Conservation (phyloP, 495 filamentous ascomycete genomes). For the Aspergillus wentii region DNA sequence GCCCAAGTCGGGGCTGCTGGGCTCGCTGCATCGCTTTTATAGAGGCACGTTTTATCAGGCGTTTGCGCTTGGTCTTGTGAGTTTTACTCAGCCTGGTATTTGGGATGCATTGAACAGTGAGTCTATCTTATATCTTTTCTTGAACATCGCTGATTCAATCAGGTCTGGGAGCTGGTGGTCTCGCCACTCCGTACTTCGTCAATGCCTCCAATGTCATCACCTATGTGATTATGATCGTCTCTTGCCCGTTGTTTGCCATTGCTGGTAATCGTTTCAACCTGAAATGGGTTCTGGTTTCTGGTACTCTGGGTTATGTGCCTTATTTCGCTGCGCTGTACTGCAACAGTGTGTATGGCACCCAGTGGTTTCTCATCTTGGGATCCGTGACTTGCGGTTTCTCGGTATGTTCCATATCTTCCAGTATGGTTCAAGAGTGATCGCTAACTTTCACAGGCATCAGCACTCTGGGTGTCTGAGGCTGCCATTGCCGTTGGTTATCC, state of each 20-base stretch:
- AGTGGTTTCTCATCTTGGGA: slow-evolving; percentile 54
- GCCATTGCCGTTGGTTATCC: slow-evolving; percentile 55
- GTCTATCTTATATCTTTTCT: no score
- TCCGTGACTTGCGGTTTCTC: slow-evolving; percentile 50
- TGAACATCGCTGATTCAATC: not conserved
- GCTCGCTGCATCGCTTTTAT: slow-evolving; percentile 29
- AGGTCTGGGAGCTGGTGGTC: slow-evolving; percentile 51
- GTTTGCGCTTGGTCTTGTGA: slow-evolving; percentile 49
- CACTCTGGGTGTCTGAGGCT: slow-evolving; percentile 55
- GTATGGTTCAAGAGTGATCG: no score
- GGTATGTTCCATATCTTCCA: slow-evolving; percentile 2
- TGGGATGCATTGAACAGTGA: slow-evolving; percentile 54
- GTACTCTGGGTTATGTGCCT: slow-evolving; percentile 51
- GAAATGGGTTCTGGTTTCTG: slow-evolving; percentile 48
- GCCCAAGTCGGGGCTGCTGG: slow-evolving; percentile 1
- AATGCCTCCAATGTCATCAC: slow-evolving; percentile 56
- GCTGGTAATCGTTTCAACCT: slow-evolving; percentile 50
- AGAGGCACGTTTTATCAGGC: slow-evolving; percentile 52
- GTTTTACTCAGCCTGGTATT: slow-evolving; percentile 54
- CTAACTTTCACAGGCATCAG: no score
- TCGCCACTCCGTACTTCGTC: slow-evolving; percentile 49
- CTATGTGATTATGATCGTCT: slow-evolving; percentile 53
- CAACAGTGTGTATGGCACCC: slow-evolving; percentile 52
- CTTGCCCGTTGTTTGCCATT: slow-evolving; percentile 47
- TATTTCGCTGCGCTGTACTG: slow-evolving; percentile 54